A percentile compares a stretch with the other conserved stretches of the same genome.
These are phyloP conservation scores for Zalaria sp. DNA, from an alignment of 2,329 filamentous ascomycete genomes.

Conservation along the genomic window DNA sequence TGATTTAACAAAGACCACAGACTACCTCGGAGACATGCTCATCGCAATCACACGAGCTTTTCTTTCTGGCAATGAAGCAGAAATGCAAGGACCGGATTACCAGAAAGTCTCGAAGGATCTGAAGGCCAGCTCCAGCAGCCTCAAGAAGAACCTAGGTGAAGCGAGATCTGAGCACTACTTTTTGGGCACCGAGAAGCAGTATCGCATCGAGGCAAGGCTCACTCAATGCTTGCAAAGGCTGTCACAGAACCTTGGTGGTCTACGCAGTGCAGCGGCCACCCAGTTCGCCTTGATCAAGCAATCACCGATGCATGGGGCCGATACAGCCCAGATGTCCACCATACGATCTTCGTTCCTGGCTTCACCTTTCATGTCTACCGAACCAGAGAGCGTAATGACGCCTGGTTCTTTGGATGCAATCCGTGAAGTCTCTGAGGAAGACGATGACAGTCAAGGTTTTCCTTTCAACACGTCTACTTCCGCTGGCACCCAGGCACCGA, in stretches of 20 bases:
- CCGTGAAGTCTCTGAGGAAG: conserved; percentile 4
- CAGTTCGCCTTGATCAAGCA: conserved; percentile 77
- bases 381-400: conserved; percentile 1
- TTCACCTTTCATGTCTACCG: not conserved
- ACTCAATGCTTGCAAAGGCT: conserved; percentile 75
- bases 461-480: not conserved
- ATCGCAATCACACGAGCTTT: conserved; percentile 72
- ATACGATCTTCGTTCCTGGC: conserved; percentile 3
- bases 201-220: conserved; percentile 63
- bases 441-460: not conserved
- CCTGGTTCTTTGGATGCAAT: conserved; percentile 4
- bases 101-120: conserved; percentile 43
- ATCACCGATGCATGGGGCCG: conserved; percentile 14
- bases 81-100: conserved; percentile 56
- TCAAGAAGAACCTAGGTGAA: conserved; percentile 68
- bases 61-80: conserved; percentile 66
- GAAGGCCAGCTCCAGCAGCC: conserved; percentile 50
- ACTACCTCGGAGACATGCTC: conserved; percentile 66
- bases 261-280: conserved; percentile 77
- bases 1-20: conserved; percentile 60
- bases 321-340: conserved; percentile 1
- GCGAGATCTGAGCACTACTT: conserved; percentile 83
- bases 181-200: conserved; percentile 64
- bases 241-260: conserved; percentile 76
- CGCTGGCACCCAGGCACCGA: not conserved